A percentile compares a stretch with the other conserved stretches of the same genome.
Evolutionary conservation across 2,329 filamentous ascomycete genomes (phyloP).

Genomic region (Diaporthe vaccinii): DNA sequence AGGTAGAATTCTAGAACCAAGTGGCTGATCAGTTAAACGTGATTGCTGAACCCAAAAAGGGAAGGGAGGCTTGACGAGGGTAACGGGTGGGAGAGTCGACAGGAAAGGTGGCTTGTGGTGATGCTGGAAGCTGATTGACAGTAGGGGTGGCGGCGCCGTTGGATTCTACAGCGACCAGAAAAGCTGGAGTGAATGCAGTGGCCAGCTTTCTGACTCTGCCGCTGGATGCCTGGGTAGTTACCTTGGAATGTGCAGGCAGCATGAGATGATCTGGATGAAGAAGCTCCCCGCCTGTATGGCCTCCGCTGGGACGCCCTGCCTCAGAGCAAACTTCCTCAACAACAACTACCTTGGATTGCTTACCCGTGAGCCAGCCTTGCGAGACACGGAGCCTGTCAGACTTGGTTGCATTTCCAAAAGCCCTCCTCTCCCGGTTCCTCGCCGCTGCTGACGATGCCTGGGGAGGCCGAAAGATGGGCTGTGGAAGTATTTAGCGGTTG

Average conservation of each 20-base stretch:
- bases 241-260: background rate
- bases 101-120: background rate
- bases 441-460: background rate
- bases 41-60: background rate
- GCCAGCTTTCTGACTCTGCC: background rate
- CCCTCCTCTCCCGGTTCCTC: background rate
- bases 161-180: background rate
- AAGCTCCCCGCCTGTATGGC: background rate
- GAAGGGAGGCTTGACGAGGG: background rate
- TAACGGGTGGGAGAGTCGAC: too few relatives aligned
- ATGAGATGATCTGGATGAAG: background rate
- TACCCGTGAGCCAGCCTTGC: background rate
- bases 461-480: background rate
- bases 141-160: background rate
- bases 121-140: background rate
- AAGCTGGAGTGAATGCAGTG: background rate
- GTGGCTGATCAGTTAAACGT: constrained; percentile 3
- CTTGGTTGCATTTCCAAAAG: background rate
- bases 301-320: background rate
- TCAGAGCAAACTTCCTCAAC: background rate
- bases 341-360: background rate
- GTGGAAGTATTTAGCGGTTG: background rate
- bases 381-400: background rate
- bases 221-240: background rate
- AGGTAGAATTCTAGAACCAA: background rate